Conservation (phyloP, 2,329 filamentous ascomycete genomes). For the Neofusicoccum kwambonambiense region DNA sequence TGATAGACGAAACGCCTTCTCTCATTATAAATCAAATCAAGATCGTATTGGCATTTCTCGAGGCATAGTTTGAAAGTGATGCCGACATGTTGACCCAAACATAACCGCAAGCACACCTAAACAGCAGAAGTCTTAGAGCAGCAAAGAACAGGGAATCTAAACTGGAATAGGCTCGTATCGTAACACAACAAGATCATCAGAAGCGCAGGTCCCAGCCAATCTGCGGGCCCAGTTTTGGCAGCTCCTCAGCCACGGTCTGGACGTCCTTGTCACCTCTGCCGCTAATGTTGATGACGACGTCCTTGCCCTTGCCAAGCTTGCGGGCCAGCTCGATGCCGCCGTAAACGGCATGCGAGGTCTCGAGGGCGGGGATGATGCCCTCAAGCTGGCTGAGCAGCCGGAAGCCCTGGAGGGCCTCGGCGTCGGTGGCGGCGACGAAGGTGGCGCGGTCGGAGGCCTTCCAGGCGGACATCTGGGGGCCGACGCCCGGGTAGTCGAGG, state of each 20-base stretch:
- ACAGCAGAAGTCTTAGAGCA: too few species aligned
- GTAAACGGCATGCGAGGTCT: slow-evolving; percentile 88
- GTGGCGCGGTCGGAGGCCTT: slow-evolving; percentile 84
- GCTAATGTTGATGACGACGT: slow-evolving; percentile 90
- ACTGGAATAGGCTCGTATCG: too few species aligned
- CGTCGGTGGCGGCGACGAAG: slow-evolving; percentile 89
- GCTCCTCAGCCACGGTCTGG: slow-evolving; percentile 91
- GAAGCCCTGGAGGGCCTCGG: slow-evolving; percentile 86
- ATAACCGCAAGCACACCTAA: background rate
- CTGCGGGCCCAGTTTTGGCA: slow-evolving; percentile 81
- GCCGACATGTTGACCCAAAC: background rate
- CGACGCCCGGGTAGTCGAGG: slow-evolving; percentile 94
- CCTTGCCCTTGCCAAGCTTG: slow-evolving; percentile 82
- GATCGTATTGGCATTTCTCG: too few species aligned
- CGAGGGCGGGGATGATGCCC: slow-evolving; percentile 94
- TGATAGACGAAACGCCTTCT: too few species aligned
- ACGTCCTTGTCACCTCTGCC: slow-evolving; percentile 98
- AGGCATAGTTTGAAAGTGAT: too few species aligned
- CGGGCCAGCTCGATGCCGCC: slow-evolving; percentile 88
- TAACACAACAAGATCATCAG: slow-evolving; percentile 25
- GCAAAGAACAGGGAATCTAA: too few species aligned
- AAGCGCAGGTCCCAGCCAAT: slow-evolving; percentile 71
- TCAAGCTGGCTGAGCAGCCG: slow-evolving; percentile 82
- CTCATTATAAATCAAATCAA: too few species aligned
- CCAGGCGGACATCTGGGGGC: slow-evolving; percentile 87